Base-by-base conservation (phyloP, 768 basidiomycete species). In the Ramaria sp. region DNA sequence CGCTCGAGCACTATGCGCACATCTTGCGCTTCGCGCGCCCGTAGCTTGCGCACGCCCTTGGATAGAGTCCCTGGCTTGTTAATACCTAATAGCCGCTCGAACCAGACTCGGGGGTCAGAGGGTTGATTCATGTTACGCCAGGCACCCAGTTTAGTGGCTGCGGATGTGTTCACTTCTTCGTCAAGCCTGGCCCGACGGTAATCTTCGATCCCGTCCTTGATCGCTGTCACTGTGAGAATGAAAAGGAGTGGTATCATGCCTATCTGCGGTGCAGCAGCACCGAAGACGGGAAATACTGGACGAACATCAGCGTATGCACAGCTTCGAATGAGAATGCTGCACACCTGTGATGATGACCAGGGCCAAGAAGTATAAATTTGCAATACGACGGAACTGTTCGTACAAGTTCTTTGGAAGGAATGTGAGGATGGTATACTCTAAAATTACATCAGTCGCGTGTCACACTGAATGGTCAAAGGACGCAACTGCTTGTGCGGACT, bases 191-290 rank as follows among this genome's bases (percentile, higher is more conserved):
- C 87, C 51, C 95, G 84, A n/a, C 94, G 83, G 67, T 91, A 94
- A 70, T 99, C 95, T 71, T 98, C 95, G 34, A 97, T 74, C 7
- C 86, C 95, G 67, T 99, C 95, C 70, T 97, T 99, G 74, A 96
- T 79, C 3, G 87, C 94, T 15, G 95, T 97, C 51, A 95, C 86
- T 30, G 74, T 67, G 41, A 99, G 69, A 61, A 98, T 95, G 70
- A 94, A 90, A 39, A 88, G 72, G 7, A 97, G 77, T 0, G 95
- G 95, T 4, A 97, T 71, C 63, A 88, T 86, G 3, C 91, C 82
- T 59, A 91, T 81, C 45, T 85, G 78, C 1, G 91, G 86, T 1
- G 87, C 78, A 1, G 90, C 81, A 0, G 93, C 90, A 50, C 91
- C 95, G 66, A 98, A 98, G 33, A 96, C 71, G 55, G 92, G 80